Evolutionary conservation across 78 protist genomes (phyloP).

Genomic region (Bodo saltans): DNA sequence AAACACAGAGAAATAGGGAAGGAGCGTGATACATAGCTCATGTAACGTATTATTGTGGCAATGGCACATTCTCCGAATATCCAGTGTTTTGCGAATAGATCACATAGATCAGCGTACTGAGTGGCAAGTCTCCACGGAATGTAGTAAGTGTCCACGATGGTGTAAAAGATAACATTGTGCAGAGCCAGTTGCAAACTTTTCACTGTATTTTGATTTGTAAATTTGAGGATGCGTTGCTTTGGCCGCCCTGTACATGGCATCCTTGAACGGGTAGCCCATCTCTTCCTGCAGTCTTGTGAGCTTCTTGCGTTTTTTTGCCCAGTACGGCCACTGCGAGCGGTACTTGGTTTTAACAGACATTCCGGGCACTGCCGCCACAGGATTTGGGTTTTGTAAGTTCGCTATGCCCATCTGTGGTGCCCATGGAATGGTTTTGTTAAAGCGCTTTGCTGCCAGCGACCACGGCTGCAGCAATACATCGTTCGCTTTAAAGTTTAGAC

Average conservation of each 20-base stretch:
- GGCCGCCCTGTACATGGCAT: not conserved
- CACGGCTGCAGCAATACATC: not conserved
- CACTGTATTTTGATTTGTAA: not conserved
- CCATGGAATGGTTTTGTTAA: not conserved
- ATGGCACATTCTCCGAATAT: not conserved
- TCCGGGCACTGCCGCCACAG: not conserved
- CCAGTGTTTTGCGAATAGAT: not conserved
- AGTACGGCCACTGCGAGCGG: not conserved
- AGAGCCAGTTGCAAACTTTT: not conserved
- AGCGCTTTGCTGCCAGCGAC: not conserved
- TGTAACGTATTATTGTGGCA: not conserved
- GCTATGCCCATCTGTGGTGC: not conserved
- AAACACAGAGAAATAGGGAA: too few species aligned
- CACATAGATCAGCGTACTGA: not conserved
- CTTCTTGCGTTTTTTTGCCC: not conserved
- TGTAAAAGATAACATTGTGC: not conserved
- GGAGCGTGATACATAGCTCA: not conserved
- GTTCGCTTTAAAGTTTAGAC: too few species aligned
- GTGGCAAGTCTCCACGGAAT: not conserved
- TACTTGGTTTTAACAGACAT: not conserved
- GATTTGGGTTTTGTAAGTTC: not conserved
- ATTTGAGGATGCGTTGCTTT: not conserved
- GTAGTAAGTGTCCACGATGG: not conserved
- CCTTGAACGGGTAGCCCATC: not conserved
- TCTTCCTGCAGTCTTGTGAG: not conserved